phyloP scores from a whole-genome alignment of 2,329 filamentous ascomycete species.

The Xenoacremonium recifei region DNA sequence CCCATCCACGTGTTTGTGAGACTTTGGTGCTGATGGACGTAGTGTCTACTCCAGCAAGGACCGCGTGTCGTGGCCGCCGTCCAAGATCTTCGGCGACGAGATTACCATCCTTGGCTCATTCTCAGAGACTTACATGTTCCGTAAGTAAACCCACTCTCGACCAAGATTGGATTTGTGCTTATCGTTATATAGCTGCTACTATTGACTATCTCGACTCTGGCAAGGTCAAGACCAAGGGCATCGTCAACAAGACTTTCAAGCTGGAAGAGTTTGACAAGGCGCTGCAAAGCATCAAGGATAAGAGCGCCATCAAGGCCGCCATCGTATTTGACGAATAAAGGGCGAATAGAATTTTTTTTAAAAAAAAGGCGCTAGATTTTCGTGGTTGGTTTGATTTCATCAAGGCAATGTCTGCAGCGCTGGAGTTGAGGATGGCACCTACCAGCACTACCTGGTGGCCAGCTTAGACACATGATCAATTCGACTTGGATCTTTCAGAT shows the following conservation, averaged over 20 bases:
- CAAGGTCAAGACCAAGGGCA: conserved; percentile 63
- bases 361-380: too few species aligned
- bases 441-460: too few species aligned
- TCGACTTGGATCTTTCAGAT: too few species aligned
- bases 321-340: conserved; percentile 66
- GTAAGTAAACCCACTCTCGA: too few species aligned
- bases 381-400: too few species aligned
- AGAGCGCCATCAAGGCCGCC: conserved; percentile 71
- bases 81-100: conserved; percentile 67
- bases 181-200: conserved; percentile 35
- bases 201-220: conserved; percentile 55
- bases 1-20: neutral
- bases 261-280: conserved; percentile 72
- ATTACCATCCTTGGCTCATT: conserved; percentile 74
- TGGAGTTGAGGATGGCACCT: too few species aligned
- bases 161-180: too few species aligned
- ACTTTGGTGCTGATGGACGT: conserved; percentile 4
- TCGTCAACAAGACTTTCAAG: conserved; percentile 72
- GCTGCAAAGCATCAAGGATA: conserved; percentile 68
- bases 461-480: too few species aligned
- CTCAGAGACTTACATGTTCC: conserved; percentile 73
- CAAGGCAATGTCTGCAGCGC: too few species aligned
- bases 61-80: conserved; percentile 66
- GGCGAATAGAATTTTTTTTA: too few species aligned
- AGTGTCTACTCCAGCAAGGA: conserved; percentile 63